phyloP scores from a whole-genome alignment of 2,329 filamentous ascomycete genomes.

The Exophiala sideris region DNA sequence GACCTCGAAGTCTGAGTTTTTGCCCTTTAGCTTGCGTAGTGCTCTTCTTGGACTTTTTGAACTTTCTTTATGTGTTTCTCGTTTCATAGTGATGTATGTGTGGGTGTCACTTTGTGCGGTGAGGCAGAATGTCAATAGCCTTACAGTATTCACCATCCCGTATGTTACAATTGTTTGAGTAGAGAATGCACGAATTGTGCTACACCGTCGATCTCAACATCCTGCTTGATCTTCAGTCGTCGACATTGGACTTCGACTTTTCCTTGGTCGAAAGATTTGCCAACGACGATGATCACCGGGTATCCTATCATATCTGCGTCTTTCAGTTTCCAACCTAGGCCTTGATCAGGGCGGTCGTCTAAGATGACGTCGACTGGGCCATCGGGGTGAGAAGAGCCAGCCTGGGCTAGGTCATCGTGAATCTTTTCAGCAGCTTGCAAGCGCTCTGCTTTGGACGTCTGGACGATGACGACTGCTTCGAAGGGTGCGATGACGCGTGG shows the following conservation, averaged over 20 bases:
- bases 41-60: no score
- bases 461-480: constrained; percentile 65
- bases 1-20: no score
- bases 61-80: no score
- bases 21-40: no score
- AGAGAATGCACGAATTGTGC: constrained; percentile 46
- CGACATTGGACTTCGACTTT: constrained; percentile 76
- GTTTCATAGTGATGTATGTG: no score
- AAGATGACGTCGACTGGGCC: constrained; percentile 61
- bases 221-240: constrained; percentile 59
- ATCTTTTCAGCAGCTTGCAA: constrained; percentile 53
- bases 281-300: constrained; percentile 76
- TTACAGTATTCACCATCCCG: no score
- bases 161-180: constrained; percentile 50
- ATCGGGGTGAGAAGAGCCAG: constrained; percentile 11
- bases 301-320: constrained; percentile 91
- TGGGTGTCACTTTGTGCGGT: no score
- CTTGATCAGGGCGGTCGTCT: constrained; percentile 65
- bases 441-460: constrained; percentile 39
- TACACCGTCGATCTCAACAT: constrained; percentile 53
- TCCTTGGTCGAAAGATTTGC: constrained; percentile 62
- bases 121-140: no score
- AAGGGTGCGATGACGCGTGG: constrained; percentile 82
- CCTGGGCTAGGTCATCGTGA: constrained; percentile 57
- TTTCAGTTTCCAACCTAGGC: constrained; percentile 78